Evolutionary conservation across 2,329 filamentous ascomycete species (phyloP).

Genomic region (Colletotrichum liriopes): DNA sequence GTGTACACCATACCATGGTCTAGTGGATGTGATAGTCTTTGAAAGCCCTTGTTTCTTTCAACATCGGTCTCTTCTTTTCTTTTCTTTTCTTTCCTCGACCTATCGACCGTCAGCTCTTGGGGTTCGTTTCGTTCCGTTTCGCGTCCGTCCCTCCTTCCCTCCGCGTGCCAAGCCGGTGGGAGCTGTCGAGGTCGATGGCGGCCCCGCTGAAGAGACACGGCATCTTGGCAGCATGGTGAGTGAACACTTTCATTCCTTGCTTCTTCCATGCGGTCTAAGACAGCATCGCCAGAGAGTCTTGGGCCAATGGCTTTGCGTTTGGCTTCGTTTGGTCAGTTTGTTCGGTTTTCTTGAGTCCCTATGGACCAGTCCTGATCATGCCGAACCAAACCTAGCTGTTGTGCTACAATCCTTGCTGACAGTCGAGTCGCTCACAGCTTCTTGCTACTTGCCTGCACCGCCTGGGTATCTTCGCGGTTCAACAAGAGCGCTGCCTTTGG

Average conservation of each 20-base stretch:
- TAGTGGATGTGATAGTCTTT: conserved; percentile 8
- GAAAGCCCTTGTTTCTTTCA: background rate
- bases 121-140: background rate
- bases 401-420: conserved; percentile 4
- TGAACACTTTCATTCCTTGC: conserved; percentile 26
- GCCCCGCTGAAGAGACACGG: conserved; percentile 41
- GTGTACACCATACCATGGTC: background rate
- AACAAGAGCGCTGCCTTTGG: conserved; percentile 56
- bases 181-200: conserved; percentile 31
- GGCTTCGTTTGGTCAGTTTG: background rate
- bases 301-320: background rate
- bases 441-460: conserved; percentile 29
- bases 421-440: conserved; percentile 9
- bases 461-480: conserved; percentile 52
- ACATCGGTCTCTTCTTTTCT: background rate
- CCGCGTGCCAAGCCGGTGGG: conserved; percentile 30
- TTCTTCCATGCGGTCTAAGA: background rate
- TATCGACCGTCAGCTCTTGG: background rate
- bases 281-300: background rate
- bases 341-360: background rate
- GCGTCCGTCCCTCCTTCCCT: conserved; percentile 2
- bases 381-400: too few relatives aligned
- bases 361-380: background rate
- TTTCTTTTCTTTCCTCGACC: background rate
- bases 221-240: conserved; percentile 42